A percentile compares a stretch with the other conserved stretches of the same genome.
phyloP scores from a whole-genome alignment of 148 eudicot species.

The Chenopodium album region DNA sequence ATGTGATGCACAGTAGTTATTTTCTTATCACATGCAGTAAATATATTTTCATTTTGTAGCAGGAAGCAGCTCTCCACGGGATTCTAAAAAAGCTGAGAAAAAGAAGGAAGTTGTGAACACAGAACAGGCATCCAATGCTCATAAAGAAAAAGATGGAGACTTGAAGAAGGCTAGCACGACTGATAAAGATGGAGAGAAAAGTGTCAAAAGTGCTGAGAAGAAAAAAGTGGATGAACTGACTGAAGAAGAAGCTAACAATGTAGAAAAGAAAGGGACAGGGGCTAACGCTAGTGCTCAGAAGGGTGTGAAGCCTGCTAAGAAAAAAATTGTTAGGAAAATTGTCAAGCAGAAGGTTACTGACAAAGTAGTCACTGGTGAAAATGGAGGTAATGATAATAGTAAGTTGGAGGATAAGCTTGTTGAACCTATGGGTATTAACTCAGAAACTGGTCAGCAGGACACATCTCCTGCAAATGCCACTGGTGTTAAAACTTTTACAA shows the following conservation, averaged over 20 bases:
- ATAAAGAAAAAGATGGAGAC: constrained; percentile 37
- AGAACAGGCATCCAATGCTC: constrained; percentile 31
- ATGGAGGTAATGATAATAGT: constrained; percentile 30
- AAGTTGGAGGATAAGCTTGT: constrained; percentile 40
- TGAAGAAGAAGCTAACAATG: constrained; percentile 35
- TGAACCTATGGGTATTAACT: constrained; percentile 26
- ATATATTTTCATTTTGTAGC: not conserved
- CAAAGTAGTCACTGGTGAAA: constrained; percentile 42
- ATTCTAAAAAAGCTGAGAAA: constrained; percentile 43
- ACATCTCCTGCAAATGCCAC: constrained; percentile 39
- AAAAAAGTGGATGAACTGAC: constrained; percentile 32
- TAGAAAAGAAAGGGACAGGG: constrained; percentile 35
- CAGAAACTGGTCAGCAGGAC: constrained; percentile 46
- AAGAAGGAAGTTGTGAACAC: constrained; percentile 23
- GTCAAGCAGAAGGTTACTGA: constrained; percentile 59
- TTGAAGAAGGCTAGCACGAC: constrained; percentile 27
- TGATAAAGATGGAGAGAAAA: constrained; percentile 34
- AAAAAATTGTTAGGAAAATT: constrained; percentile 70
- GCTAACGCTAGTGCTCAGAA: constrained; percentile 28
- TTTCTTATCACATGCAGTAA: not conserved
- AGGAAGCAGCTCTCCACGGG: constrained; percentile 41
- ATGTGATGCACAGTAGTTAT: not conserved
- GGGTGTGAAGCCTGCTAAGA: constrained; percentile 51
- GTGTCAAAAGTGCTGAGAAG: constrained; percentile 34
- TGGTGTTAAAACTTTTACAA: constrained; percentile 47